Evolutionary conservation across 495 filamentous ascomycete genomes (phyloP).

Genomic region (Annulohypoxylon maeteangense): DNA sequence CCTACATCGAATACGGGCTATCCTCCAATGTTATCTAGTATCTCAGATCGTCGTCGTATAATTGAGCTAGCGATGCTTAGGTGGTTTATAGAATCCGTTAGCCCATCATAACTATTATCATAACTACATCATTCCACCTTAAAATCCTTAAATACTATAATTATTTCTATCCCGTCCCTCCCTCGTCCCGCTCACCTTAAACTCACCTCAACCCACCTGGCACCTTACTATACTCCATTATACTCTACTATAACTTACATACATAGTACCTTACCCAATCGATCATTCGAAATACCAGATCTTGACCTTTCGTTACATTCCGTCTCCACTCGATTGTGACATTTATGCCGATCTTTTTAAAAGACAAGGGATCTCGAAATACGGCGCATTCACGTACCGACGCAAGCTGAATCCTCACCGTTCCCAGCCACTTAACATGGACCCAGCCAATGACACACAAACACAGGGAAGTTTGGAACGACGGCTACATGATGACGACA

Average conservation of each 20-base stretch:
- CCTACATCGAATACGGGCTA: neutral
- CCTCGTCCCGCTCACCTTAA: slow-evolving; percentile 1
- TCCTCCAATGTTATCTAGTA: slow-evolving; percentile 1
- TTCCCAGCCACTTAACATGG: slow-evolving; percentile 39
- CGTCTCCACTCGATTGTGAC: slow-evolving; percentile 14
- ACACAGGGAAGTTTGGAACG: slow-evolving; percentile 29
- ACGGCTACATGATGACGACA: slow-evolving; percentile 43
- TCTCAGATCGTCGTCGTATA: slow-evolving; percentile 4
- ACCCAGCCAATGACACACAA: slow-evolving; percentile 32
- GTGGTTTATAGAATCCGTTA: slow-evolving; percentile 15
- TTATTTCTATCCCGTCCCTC: slow-evolving; percentile 4
- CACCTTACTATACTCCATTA: neutral
- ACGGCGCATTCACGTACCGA: slow-evolving; percentile 20
- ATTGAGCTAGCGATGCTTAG: slow-evolving; percentile 9
- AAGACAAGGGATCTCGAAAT: slow-evolving; percentile 17
- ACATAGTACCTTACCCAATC: slow-evolving; percentile 9
- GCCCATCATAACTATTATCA: slow-evolving; percentile 31
- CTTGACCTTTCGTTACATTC: slow-evolving; percentile 27
- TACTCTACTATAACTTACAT: slow-evolving; percentile 1
- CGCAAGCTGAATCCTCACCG: slow-evolving; percentile 23
- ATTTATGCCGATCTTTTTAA: slow-evolving; percentile 33
- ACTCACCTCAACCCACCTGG: neutral
- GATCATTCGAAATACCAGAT: slow-evolving; percentile 19
- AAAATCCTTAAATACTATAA: slow-evolving; percentile 8
- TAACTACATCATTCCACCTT: slow-evolving; percentile 37